phyloP scores from a whole-genome alignment of 176 grass and related monocot species.

The Eremochloa ophiuroides region DNA sequence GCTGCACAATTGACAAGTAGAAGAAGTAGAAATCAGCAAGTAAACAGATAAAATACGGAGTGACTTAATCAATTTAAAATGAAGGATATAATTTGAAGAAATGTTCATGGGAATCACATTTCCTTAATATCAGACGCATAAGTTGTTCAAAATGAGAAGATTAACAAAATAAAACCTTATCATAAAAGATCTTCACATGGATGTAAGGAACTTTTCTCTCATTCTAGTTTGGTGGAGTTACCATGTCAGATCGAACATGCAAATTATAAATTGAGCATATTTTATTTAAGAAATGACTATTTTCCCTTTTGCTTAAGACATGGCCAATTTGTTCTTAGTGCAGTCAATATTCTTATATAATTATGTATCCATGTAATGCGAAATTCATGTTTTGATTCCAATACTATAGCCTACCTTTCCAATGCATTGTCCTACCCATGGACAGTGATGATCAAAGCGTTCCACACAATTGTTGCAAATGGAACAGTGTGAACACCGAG shows the following conservation, averaged over 20 bases:
- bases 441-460: conserved; percentile 85
- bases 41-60: not conserved
- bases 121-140: not conserved
- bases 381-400: not conserved
- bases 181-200: not conserved
- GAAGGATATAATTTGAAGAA: not conserved
- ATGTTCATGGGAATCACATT: not conserved
- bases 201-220: not conserved
- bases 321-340: not conserved
- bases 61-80: not conserved
- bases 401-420: conserved; percentile 46
- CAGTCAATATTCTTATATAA: conserved; percentile 3
- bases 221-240: not conserved
- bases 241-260: not conserved
- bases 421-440: conserved; percentile 87
- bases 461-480: conserved; percentile 37
- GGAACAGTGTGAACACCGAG: conserved; percentile 80
- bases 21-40: conserved; percentile 9
- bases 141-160: not conserved
- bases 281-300: not conserved
- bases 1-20: conserved; percentile 50
- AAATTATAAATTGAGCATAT: not conserved
- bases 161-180: not conserved
- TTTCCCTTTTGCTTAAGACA: not conserved
- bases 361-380: not conserved